Conservation (phyloP, 1,139 yeast genomes). For the Lodderomyces elongisporus region DNA sequence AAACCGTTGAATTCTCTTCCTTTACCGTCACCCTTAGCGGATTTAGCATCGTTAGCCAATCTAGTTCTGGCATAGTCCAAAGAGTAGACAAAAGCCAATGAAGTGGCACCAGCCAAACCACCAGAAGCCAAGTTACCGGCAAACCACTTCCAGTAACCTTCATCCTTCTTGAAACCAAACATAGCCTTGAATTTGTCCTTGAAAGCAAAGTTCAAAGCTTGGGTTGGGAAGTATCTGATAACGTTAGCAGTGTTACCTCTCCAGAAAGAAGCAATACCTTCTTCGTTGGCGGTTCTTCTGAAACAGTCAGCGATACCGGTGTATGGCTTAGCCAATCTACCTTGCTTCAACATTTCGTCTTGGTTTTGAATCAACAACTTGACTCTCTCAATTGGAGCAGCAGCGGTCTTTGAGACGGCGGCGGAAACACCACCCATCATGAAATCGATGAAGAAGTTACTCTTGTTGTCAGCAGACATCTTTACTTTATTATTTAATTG, state of each 20-base stretch:
- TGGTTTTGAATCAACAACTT: conserved; percentile 51
- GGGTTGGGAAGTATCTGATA: conserved; percentile 54
- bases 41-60: conserved; percentile 53
- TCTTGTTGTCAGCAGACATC: conserved; percentile 20
- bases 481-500: conserved; percentile 7
- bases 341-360: conserved; percentile 52
- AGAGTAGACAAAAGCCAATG: conserved; percentile 51
- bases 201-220: conserved; percentile 51
- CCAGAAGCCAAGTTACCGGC: conserved; percentile 55
- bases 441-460: conserved; percentile 35
- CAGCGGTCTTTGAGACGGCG: conserved; percentile 53
- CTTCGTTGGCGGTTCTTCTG: conserved; percentile 51
- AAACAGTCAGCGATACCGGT: conserved; percentile 48
- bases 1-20: conserved; percentile 49
- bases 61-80: conserved; percentile 54
- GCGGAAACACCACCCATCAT: conserved; percentile 56
- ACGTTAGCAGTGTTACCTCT: conserved; percentile 56
- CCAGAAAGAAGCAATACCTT: conserved; percentile 50
- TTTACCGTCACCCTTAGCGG: conserved; percentile 39
- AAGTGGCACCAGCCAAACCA: conserved; percentile 55
- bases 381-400: conserved; percentile 54
- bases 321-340: conserved; percentile 48
- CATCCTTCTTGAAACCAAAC: conserved; percentile 52
- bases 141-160: conserved; percentile 47
- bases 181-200: conserved; percentile 48